A percentile compares a stretch with the other conserved stretches of the same genome.
phyloP scores from a whole-genome alignment of 1,284 basidiomycete species.

The Meripilus lineatus region DNA sequence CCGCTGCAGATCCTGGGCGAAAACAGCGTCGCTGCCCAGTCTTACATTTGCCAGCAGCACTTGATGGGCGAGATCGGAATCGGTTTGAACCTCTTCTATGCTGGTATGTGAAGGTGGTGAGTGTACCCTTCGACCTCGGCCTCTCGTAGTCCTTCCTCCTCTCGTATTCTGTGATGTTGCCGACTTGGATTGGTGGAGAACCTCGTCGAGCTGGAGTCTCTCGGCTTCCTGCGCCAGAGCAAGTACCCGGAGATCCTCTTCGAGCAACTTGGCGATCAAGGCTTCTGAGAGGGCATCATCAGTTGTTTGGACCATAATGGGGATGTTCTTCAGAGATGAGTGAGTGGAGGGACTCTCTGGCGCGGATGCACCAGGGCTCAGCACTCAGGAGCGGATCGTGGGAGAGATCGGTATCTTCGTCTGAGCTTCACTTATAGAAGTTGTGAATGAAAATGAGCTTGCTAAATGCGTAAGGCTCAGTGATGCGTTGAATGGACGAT shows the following conservation, averaged over 20 bases:
- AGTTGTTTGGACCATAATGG: too few relatives aligned
- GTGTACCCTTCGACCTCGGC: slow-evolving; percentile 16
- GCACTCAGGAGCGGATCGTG: too few relatives aligned
- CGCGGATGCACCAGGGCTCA: too few relatives aligned
- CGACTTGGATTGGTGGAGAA: slow-evolving; percentile 16
- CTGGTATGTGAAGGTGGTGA: too few relatives aligned
- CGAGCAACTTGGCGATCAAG: slow-evolving; percentile 32
- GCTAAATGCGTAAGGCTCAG: too few relatives aligned
- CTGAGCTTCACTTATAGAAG: too few relatives aligned
- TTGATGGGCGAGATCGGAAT: slow-evolving; percentile 27
- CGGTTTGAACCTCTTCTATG: slow-evolving; percentile 10
- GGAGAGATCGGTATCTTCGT: too few relatives aligned
- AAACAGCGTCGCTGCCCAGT: slow-evolving; percentile 27
- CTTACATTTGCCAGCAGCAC: slow-evolving; percentile 25
- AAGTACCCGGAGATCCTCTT: slow-evolving; percentile 27
- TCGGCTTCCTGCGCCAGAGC: slow-evolving; percentile 28
- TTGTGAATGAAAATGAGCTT: too few relatives aligned
- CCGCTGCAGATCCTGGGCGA: slow-evolving; percentile 31
- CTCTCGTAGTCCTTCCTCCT: slow-evolving; percentile 20
- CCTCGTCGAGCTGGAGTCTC: slow-evolving; percentile 27
- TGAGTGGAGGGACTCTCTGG: too few relatives aligned
- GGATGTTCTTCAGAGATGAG: too few relatives aligned
- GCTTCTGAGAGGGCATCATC: slow-evolving; percentile 4
- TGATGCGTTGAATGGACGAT: too few relatives aligned
- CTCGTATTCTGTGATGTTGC: slow-evolving; percentile 17